Base-by-base conservation (phyloP, 768 basidiomycete genomes). In the Xerocomellus intermedius region DNA sequence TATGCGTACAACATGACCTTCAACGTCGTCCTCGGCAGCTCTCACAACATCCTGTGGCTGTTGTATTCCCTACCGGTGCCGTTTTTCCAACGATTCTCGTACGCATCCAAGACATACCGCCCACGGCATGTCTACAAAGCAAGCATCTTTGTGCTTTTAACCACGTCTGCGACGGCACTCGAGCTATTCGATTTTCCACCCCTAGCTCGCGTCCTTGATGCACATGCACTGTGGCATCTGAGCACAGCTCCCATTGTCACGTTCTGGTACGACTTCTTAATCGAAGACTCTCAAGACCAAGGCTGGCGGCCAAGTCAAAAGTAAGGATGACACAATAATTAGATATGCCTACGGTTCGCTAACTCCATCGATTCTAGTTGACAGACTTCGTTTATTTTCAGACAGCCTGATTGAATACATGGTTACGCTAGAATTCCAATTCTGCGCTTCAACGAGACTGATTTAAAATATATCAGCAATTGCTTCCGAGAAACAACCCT, bases 151-250 rank as follows among this genome's bases (percentile, higher is more conserved):
- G 87, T 91, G 4, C 62, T 79, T 12, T 69, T 91, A 16, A 92
- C 90, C 2, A 91, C 85, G 0, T 76, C 78, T 2, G 89, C 92
- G 14, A 91, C 86, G 3, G 75, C 77, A 1, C 78, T 99, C 32
- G 96, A 99, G 65, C 68, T 99, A 4, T 84, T 96, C 58, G 96
- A 99, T 67, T 98, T 98, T 64, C 83, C 94, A 0, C 91, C 94
- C 0, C 78, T 85, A 71, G 65, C 67, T n/a, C 71, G 94, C 33
- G 69, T 84, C 8, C 75, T 98, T 19, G 96, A 98, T 66, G 94
- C 95, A 0, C 97, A 98, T 69, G 79, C 93, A 3, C 72, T 98
- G 16, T 98, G 96, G 97, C 96, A 99, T 70, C 75, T 89, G 8
- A 79, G 83, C 4, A 99, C 96, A 0, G 87, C 81, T 1, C 87